phyloP scores from a whole-genome alignment of 1,284 basidiomycete genomes.

The Phylloporus sp. region DNA sequence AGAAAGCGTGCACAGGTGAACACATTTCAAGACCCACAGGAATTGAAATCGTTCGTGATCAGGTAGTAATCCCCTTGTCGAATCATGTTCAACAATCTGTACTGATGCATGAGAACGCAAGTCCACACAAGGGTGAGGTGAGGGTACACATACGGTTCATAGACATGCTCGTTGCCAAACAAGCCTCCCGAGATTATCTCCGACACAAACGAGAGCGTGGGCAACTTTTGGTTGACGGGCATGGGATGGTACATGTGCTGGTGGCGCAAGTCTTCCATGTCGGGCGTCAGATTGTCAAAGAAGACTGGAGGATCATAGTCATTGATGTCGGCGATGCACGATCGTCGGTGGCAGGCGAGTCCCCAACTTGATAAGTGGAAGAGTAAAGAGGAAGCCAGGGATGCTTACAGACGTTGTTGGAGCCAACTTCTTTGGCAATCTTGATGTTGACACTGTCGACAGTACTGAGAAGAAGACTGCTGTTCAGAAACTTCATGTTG shows the following conservation, averaged over 20 bases:
- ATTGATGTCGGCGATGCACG: not conserved
- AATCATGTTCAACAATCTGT: conserved; percentile 71
- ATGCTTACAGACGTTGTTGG: conserved; percentile 69
- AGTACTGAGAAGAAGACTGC: conserved; percentile 82
- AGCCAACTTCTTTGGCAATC: conserved; percentile 89
- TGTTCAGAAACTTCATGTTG: conserved; percentile 95
- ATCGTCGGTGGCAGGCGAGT: not conserved
- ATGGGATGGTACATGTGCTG: conserved; percentile 83
- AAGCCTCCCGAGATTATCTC: conserved; percentile 71
- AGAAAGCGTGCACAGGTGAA: not conserved
- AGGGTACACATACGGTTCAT: conserved; percentile 65
- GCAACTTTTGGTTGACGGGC: conserved; percentile 80
- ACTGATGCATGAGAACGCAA: not conserved
- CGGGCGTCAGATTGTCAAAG: conserved; percentile 81
- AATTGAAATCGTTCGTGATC: conserved; percentile 89
- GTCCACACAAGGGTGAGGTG: not conserved
- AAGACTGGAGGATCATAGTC: conserved; percentile 57
- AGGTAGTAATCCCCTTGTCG: conserved; percentile 82
- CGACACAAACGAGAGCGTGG: conserved; percentile 74
- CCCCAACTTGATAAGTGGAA: not conserved
- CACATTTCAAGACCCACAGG: conserved; percentile 55
- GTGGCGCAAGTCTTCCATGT: conserved; percentile 83
- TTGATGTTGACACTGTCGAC: conserved; percentile 95
- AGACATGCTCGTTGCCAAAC: conserved; percentile 78
- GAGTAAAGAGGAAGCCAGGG: not conserved